These are phyloP conservation scores for Schizophyllum commune DNA, from an alignment of 1,284 basidiomycete species.

Conservation along the genomic window DNA sequence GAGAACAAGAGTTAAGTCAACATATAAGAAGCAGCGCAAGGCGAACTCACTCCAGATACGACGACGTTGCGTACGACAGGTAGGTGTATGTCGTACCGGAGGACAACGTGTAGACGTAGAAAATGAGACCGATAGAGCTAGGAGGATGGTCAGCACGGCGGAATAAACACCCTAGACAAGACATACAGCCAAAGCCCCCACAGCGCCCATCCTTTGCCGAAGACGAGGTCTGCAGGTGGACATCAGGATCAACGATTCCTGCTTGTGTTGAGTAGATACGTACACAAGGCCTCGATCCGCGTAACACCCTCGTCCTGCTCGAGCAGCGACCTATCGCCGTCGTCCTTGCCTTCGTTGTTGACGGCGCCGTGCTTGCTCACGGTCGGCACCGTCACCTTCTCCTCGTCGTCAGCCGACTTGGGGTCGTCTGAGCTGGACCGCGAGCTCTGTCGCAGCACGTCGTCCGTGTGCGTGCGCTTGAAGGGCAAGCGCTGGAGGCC, in stretches of 20 bases:
- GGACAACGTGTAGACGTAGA: constrained; percentile 40
- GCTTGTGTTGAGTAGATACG: background rate
- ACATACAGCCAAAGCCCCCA: constrained; percentile 7
- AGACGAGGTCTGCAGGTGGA: constrained; percentile 5
- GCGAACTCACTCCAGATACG: background rate
- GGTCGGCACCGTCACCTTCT: background rate
- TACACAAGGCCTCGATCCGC: constrained; percentile 8
- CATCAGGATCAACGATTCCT: background rate
- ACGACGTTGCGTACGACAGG: background rate
- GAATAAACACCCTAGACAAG: background rate
- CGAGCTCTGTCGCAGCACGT: background rate
- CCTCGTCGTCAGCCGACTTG: background rate
- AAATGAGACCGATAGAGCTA: constrained; percentile 6
- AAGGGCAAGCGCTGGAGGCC: background rate
- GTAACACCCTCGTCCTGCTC: constrained; percentile 9
- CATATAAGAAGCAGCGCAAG: constrained; percentile 24
- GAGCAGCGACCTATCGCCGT: background rate
- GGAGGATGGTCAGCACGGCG: background rate
- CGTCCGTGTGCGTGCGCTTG: background rate
- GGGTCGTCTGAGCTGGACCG: background rate
- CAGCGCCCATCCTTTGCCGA: constrained; percentile 8
- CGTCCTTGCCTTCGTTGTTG: too few relatives aligned
- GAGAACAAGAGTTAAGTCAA: constrained; percentile 36
- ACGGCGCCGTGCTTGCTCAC: background rate
- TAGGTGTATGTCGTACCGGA: constrained; percentile 41